phyloP scores from a whole-genome alignment of 2,329 filamentous ascomycete genomes.

The Paraconiothyrium brasiliense region DNA sequence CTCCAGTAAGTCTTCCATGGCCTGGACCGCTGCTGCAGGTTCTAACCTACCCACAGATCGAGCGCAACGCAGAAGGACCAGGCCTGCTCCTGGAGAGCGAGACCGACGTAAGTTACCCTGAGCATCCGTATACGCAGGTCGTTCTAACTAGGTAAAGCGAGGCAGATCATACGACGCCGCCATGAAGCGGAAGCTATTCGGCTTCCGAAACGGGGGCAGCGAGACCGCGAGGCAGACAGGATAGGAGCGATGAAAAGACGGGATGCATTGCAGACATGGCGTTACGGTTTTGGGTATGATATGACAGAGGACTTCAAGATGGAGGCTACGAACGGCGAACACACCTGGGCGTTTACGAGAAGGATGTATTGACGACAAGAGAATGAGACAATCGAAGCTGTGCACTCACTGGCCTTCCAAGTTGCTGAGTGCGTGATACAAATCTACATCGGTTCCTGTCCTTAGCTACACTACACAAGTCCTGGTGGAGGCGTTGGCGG shows the following conservation, averaged over 20 bases:
- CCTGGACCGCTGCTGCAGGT: neutral
- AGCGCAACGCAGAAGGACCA: neutral
- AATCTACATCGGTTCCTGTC: no score
- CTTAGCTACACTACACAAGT: no score
- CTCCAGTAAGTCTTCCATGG: neutral
- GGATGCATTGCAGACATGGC: neutral
- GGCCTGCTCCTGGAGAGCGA: neutral
- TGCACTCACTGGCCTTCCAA: neutral
- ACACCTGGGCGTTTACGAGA: neutral
- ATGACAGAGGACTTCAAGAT: neutral
- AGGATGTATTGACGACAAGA: neutral
- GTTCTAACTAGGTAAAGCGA: neutral
- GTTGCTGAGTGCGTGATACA: neutral
- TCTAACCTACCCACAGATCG: neutral
- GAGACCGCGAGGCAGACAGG: neutral
- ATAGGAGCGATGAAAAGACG: neutral
- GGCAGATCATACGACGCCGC: conserved; percentile 1
- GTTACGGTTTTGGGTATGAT: neutral
- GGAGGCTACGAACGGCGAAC: neutral
- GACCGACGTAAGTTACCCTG: neutral
- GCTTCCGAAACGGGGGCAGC: neutral
- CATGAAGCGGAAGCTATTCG: conserved; percentile 3
- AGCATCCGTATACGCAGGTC: no score
- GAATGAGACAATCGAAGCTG: neutral
- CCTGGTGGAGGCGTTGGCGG: no score